Evolutionary conservation across 1,139 yeast genomes (phyloP).

Genomic region (Taiozyma sp.): DNA sequence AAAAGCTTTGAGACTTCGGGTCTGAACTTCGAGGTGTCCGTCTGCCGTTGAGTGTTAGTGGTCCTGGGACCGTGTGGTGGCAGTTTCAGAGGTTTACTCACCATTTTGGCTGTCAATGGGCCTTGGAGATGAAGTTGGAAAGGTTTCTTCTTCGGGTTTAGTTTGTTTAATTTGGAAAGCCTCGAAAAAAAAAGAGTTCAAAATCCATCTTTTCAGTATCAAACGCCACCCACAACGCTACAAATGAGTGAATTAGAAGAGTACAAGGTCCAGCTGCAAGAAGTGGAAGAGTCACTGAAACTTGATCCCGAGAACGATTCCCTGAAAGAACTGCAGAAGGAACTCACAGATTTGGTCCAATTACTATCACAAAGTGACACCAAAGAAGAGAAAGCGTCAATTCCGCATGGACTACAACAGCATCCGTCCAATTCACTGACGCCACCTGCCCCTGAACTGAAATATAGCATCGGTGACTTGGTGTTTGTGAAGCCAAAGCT

Average conservation of each 20-base stretch:
- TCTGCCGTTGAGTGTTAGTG: constrained; percentile 12
- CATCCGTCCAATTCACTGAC: constrained; percentile 3
- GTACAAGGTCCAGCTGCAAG: constrained; percentile 28
- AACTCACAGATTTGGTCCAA: constrained; percentile 28
- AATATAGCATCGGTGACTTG: constrained; percentile 9
- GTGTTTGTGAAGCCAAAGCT: constrained; percentile 13
- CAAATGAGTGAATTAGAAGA: constrained; percentile 28
- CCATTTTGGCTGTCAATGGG: not conserved
- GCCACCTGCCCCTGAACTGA: constrained; percentile 2
- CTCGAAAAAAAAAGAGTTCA: not conserved
- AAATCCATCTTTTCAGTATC: not conserved
- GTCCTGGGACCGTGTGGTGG: not conserved
- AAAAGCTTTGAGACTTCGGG: constrained; percentile 61
- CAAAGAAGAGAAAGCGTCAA: constrained; percentile 1
- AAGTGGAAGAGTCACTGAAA: constrained; percentile 26
- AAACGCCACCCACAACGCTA: not conserved
- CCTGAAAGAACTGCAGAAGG: constrained; percentile 26
- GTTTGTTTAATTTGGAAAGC: too few relatives aligned
- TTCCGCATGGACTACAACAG: not conserved
- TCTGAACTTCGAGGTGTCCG: constrained; percentile 54
- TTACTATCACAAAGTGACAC: constrained; percentile 21
- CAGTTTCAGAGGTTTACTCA: not conserved
- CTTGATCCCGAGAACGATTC: constrained; percentile 28
- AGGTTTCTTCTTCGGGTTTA: not conserved
- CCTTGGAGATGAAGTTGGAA: not conserved